A percentile compares a stretch with the other conserved stretches of the same genome.
Evolutionary conservation across 2,329 filamentous ascomycete species (phyloP).

Genomic region (Domatiomyces globalis): DNA sequence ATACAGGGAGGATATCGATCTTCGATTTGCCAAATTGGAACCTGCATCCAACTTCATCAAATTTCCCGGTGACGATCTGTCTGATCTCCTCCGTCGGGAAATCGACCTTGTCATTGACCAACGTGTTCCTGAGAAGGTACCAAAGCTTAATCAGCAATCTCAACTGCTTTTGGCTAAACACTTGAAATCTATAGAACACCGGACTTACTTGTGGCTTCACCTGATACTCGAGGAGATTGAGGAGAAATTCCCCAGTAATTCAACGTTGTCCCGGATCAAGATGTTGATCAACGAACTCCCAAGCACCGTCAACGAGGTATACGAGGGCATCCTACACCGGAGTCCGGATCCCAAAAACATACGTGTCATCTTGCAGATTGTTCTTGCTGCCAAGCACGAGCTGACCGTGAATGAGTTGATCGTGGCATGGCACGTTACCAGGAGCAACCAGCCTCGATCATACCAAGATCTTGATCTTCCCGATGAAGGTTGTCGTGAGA

Average conservation of each 20-base stretch:
- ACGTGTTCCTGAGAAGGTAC: conserved; percentile 6
- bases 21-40: background rate
- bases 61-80: conserved; percentile 11
- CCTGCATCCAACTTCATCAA: conserved; percentile 3
- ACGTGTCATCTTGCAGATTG: conserved; percentile 11
- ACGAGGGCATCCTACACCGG: conserved; percentile 14
- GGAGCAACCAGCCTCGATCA: background rate
- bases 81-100: conserved; percentile 12
- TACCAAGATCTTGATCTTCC: conserved; percentile 1
- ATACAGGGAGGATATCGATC: background rate
- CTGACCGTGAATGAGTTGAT: conserved; percentile 12
- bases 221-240: conserved; percentile 10
- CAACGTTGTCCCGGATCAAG: conserved; percentile 6
- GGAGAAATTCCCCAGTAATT: conserved; percentile 2
- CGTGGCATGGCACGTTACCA: conserved; percentile 7
- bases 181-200: conserved; percentile 11
- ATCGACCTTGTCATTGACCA: conserved; percentile 15
- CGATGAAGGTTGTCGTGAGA: conserved; percentile 1
- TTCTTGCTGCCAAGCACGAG: conserved; percentile 12
- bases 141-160: background rate
- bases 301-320: conserved; percentile 10
- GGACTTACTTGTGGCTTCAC: conserved; percentile 22
- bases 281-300: conserved; percentile 8
- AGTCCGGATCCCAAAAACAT: conserved; percentile 2
- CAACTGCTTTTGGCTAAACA: background rate